phyloP scores from a whole-genome alignment of 2,329 filamentous ascomycete genomes.

The Ramularia endophylla region DNA sequence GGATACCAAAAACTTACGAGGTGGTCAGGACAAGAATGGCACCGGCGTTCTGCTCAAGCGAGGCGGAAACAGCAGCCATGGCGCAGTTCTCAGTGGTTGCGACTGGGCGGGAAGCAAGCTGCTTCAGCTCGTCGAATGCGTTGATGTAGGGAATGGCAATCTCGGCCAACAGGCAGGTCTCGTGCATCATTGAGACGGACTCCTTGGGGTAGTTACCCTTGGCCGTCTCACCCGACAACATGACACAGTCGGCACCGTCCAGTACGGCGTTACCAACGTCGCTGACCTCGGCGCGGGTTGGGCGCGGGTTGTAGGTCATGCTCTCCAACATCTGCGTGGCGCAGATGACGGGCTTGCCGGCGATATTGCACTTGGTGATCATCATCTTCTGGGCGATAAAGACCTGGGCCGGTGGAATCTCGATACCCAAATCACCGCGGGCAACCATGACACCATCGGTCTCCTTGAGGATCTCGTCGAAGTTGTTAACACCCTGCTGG shows the following conservation, averaged over 20 bases:
- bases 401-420: slow-evolving; percentile 96
- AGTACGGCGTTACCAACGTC: slow-evolving; percentile 98
- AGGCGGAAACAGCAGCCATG: slow-evolving; percentile 94
- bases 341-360: slow-evolving; percentile 97
- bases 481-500: slow-evolving; percentile 99
- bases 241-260: slow-evolving; percentile 97
- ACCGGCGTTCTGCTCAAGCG: slow-evolving; percentile 91
- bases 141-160: slow-evolving; percentile 96
- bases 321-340: slow-evolving; percentile 99
- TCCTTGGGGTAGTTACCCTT: slow-evolving; percentile 93
- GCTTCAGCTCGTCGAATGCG: slow-evolving; percentile 92
- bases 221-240: slow-evolving; percentile 98
- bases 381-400: slow-evolving; percentile 99
- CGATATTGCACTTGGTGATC: slow-evolving; percentile 99
- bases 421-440: slow-evolving; percentile 96
- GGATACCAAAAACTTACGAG: slow-evolving; percentile 61
- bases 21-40: slow-evolving; percentile 96
- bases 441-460: slow-evolving; percentile 99
- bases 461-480: slow-evolving; percentile 89
- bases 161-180: slow-evolving; percentile 93
- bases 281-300: slow-evolving; percentile 95
- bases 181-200: slow-evolving; percentile 96
- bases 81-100: slow-evolving; percentile 88
- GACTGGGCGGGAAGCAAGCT: slow-evolving; percentile 74
- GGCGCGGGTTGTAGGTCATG: slow-evolving; percentile 99